Percentiles rank a stretch among this genome's conserved stretches.
These are phyloP conservation scores for Kewa caespitosa DNA, from an alignment of 179 eudicot genomes.

Conservation along the genomic window DNA sequence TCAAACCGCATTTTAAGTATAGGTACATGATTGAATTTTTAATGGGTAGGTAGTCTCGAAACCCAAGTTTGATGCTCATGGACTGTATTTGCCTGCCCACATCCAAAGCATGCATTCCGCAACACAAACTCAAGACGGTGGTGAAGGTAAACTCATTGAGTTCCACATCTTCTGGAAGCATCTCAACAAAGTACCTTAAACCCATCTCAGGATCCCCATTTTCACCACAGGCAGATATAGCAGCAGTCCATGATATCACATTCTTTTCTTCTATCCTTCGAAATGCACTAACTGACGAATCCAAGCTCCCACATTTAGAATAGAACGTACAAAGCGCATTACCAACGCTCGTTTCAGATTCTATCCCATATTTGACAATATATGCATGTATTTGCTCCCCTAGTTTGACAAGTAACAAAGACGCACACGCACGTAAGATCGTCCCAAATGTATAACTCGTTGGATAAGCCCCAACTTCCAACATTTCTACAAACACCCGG, in stretches of 20 bases:
- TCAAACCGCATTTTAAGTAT: constrained; percentile 59
- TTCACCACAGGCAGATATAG: constrained; percentile 63
- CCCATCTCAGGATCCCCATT: constrained; percentile 58
- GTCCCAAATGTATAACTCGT: constrained; percentile 58
- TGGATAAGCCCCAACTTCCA: constrained; percentile 58
- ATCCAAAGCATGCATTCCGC: constrained; percentile 49
- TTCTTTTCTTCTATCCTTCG: constrained; percentile 53
- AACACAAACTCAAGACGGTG: constrained; percentile 60
- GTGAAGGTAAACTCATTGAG: constrained; percentile 71
- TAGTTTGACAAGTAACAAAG: constrained; percentile 39
- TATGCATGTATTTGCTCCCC: constrained; percentile 71
- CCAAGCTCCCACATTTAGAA: constrained; percentile 48
- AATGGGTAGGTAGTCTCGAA: constrained; percentile 37
- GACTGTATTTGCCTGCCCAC: constrained; percentile 62
- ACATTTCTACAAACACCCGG: constrained; percentile 48
- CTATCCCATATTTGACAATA: constrained; percentile 50
- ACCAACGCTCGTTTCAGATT: constrained; percentile 53
- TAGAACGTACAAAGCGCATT: constrained; percentile 67
- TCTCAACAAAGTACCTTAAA: constrained; percentile 46
- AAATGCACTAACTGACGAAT: constrained; percentile 49
- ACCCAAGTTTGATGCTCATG: constrained; percentile 60
- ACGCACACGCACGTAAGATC: constrained; percentile 53
- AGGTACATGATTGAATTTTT: constrained; percentile 70
- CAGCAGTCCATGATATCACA: constrained; percentile 76
- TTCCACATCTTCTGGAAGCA: constrained; percentile 54